A percentile compares a stretch with the other conserved stretches of the same genome.
phyloP scores from a whole-genome alignment of 768 basidiomycete species.

The Amanita thiersii region DNA sequence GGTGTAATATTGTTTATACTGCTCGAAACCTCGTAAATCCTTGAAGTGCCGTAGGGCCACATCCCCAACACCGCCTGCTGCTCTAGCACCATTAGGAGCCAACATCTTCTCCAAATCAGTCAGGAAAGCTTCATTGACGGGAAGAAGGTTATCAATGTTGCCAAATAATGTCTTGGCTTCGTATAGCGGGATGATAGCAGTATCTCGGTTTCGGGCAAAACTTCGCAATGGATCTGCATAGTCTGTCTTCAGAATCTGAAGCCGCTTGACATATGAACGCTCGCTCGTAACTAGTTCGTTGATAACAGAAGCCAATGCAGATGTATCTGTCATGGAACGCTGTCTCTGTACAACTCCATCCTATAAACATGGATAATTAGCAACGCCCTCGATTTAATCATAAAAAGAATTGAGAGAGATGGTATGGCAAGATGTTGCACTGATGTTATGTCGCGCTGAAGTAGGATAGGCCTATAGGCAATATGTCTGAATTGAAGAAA shows the following conservation, averaged over 20 bases:
- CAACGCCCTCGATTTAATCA: neutral
- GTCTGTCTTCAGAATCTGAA: constrained; percentile 75
- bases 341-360: constrained; percentile 37
- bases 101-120: constrained; percentile 76
- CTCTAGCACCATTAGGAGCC: constrained; percentile 44
- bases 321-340: constrained; percentile 55
- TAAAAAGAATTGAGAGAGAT: neutral
- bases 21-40: constrained; percentile 76
- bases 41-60: constrained; percentile 84
- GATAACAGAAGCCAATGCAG: constrained; percentile 64
- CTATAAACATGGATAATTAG: constrained; percentile 16
- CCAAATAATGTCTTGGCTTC: constrained; percentile 92
- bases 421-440: constrained; percentile 1
- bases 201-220: constrained; percentile 79
- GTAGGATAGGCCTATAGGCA: neutral
- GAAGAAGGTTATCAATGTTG: constrained; percentile 84
- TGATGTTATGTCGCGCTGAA: constrained; percentile 6
- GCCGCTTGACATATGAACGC: constrained; percentile 77
- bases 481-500: neutral
- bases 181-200: constrained; percentile 80
- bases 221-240: constrained; percentile 89
- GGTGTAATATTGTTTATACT: constrained; percentile 85
- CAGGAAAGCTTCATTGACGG: constrained; percentile 86
- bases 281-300: constrained; percentile 88
- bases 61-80: constrained; percentile 69